Conservation (phyloP, 345 rosid species). For the Populus ilicifolia region DNA sequence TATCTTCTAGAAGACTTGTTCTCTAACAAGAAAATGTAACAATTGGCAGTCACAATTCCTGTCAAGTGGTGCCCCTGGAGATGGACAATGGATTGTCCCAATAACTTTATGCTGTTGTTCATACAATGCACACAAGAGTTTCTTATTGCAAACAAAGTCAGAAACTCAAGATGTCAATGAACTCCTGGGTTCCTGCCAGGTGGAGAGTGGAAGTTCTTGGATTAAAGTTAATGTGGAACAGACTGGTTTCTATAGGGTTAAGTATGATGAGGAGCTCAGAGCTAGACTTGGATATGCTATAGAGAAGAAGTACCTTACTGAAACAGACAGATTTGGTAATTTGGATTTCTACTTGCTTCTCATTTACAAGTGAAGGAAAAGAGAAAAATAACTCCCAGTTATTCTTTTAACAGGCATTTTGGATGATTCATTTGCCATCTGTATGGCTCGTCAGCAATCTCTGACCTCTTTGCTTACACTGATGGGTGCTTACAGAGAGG, state of each 20-base stretch:
- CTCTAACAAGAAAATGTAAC: conserved; percentile 21
- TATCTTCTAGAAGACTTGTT: no score
- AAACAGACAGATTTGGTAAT: conserved; percentile 83
- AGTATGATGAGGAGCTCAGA: conserved; percentile 77
- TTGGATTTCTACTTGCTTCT: conserved; percentile 1
- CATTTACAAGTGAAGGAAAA: conserved; percentile 7
- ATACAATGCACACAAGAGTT: conserved; percentile 58
- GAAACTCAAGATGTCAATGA: conserved; percentile 46
- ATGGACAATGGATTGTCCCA: conserved; percentile 98
- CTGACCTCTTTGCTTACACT: conserved; percentile 75
- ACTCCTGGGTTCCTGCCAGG: conserved; percentile 24
- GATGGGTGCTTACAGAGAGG: conserved; percentile 74
- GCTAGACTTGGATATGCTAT: conserved; percentile 67
- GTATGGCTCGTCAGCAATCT: conserved; percentile 83
- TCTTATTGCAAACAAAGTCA: conserved; percentile 65
- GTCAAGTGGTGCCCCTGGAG: conserved; percentile 72
- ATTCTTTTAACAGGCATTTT: conserved; percentile 56
- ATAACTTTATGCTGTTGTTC: conserved; percentile 77
- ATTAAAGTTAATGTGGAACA: conserved; percentile 78
- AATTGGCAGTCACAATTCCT: conserved; percentile 74
- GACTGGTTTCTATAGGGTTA: conserved; percentile 91
- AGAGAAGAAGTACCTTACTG: conserved; percentile 55
- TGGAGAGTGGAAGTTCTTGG: conserved; percentile 39
- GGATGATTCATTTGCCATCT: conserved; percentile 91
- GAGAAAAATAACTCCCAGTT: conserved; percentile 10